Percentiles rank a stretch among this genome's conserved stretches.
phyloP scores from a whole-genome alignment of 2,329 filamentous ascomycete genomes.

The Ceratocystis lukuohia region DNA sequence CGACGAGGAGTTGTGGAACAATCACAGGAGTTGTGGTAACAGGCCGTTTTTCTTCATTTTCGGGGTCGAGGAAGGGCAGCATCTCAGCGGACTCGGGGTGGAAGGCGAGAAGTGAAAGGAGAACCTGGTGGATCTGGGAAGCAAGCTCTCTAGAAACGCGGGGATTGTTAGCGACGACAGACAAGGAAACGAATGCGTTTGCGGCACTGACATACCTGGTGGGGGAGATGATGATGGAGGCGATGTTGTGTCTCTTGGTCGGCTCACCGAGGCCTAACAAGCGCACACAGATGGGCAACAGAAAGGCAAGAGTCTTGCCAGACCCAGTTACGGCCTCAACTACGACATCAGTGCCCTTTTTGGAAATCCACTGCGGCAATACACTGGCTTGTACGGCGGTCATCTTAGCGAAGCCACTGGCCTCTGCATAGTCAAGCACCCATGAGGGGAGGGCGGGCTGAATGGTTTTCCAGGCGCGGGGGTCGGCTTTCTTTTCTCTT shows the following conservation, averaged over 20 bases:
- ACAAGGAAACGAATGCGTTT: neutral
- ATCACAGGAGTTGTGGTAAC: conserved; percentile 39
- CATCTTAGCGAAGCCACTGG: conserved; percentile 76
- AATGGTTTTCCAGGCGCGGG: conserved; percentile 34
- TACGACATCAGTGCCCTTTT: conserved; percentile 66
- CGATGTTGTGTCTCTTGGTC: conserved; percentile 78
- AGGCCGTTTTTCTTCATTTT: conserved; percentile 44
- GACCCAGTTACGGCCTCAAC: conserved; percentile 87
- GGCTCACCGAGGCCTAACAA: conserved; percentile 68
- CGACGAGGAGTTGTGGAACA: conserved; percentile 77
- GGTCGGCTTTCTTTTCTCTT: conserved; percentile 29
- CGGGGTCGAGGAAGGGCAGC: conserved; percentile 37
- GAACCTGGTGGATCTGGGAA: conserved; percentile 73
- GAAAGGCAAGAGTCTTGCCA: conserved; percentile 77
- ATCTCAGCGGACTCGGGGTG: conserved; percentile 64
- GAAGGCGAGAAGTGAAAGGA: conserved; percentile 65
- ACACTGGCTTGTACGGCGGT: conserved; percentile 92
- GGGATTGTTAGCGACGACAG: neutral
- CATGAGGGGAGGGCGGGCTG: conserved; percentile 42
- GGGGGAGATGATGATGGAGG: conserved; percentile 81
- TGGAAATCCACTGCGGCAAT: conserved; percentile 73
- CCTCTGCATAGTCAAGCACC: conserved; percentile 69
- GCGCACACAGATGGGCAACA: conserved; percentile 72
- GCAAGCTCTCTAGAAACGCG: conserved; percentile 61
- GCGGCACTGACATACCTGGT: conserved; percentile 29